Base-by-base conservation (phyloP, 169 alveolate genomes). In the Toxoplasma gondii region DNA sequence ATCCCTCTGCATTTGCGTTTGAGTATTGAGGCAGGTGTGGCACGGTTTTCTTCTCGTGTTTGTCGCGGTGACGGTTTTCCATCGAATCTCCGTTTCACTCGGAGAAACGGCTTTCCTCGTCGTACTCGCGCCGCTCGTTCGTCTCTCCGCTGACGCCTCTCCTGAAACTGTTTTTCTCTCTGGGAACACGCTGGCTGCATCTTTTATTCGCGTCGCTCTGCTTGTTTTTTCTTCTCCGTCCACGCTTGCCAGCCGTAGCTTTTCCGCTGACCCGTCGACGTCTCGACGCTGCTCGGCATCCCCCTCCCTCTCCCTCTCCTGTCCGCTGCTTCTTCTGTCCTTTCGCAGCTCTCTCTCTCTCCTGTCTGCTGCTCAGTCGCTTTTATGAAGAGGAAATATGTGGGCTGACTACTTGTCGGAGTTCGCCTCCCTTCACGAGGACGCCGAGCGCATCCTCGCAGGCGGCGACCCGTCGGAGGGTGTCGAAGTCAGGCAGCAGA, bases 381-480 rank as follows among this genome's bases (percentile, higher is more conserved):
- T n/a, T n/a, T n/a, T n/a, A n/a, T n/a, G 19, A 22, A 12, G 45
- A 12, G 44, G 49, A 44, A 74, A 22, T 31, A 82, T 82, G 90
- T 43, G n/a, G 90, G 36, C 31, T 7, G 90, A 82, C 38, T 82
- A 82, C 29, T 27, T 82, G 69, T 82, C 90, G 41, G 90, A 82
- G 67, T 82, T 82, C 39, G n/a, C 90, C 67, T 64, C 39, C 10
- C 36, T 82, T 7, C 90, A 82, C 7, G 53, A 41, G 34, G 69
- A 38, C 22, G 90, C 90, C 19, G 90, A 82, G 90, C 69, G 45
- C 45, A 17, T 78, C 86, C 86, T 78, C 86, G 74, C 74, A 27
- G 74, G 34, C 22, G 74, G 22, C 34, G 29, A 16, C n/a, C 9
- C 7, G 74, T 16, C 74, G 22, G 74, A 64, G 31, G 5, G 34